phyloP scores from a whole-genome alignment of 2,329 filamentous ascomycete genomes.

The Colletotrichum sp. region DNA sequence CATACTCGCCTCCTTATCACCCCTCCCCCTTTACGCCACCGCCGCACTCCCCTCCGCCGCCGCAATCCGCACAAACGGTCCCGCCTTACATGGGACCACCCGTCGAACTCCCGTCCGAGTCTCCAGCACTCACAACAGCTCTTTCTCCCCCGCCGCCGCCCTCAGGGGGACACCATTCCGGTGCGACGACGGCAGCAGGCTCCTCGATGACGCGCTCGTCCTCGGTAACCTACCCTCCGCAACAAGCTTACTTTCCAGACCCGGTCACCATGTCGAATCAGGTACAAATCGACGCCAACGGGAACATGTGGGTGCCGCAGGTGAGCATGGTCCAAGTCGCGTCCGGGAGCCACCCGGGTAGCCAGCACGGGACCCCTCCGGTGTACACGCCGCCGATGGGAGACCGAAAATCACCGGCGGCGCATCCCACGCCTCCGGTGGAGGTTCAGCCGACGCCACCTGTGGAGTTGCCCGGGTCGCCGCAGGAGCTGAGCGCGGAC shows the following conservation, averaged over 20 bases:
- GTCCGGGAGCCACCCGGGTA: background rate
- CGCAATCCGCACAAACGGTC: conserved; percentile 20
- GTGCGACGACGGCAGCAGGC: background rate
- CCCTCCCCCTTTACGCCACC: background rate
- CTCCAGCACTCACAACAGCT: background rate
- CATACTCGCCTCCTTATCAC: conserved; percentile 8
- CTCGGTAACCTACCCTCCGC: conserved; percentile 5
- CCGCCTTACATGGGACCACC: conserved; percentile 26
- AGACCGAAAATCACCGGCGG: background rate
- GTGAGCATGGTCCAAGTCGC: conserved; percentile 33
- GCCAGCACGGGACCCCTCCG: background rate
- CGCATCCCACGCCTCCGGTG: background rate
- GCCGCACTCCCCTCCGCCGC: background rate
- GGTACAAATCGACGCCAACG: conserved; percentile 35
- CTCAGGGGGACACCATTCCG: background rate
- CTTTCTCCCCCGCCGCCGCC: background rate
- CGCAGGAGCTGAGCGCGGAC: conserved; percentile 18
- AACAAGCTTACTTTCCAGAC: conserved; percentile 16
- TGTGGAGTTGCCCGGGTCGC: background rate
- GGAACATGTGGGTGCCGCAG: conserved; percentile 37
- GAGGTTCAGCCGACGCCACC: background rate
- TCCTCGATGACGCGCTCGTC: background rate
- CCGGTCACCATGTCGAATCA: conserved; percentile 3
- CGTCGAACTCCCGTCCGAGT: conserved; percentile 29
- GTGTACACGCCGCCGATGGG: conserved; percentile 14